Evolutionary conservation across 768 basidiomycete genomes (phyloP).

Genomic region (Kwoniella shandongensis): DNA sequence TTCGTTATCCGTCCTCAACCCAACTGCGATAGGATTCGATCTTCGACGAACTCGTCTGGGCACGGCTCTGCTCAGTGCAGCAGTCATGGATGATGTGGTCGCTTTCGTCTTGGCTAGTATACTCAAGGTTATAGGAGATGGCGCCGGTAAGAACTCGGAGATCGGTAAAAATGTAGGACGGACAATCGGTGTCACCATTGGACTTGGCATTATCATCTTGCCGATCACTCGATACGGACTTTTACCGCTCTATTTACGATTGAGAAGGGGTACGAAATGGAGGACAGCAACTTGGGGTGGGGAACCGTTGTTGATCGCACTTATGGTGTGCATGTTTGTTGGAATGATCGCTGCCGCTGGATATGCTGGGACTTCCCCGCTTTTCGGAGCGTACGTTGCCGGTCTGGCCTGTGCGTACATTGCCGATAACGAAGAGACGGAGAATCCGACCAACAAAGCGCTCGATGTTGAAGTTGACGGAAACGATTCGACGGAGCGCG

Average conservation of each 20-base stretch:
- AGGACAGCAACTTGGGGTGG: slow-evolving; percentile 3
- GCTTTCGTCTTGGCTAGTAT: slow-evolving; percentile 65
- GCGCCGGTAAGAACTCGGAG: not conserved
- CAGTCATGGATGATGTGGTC: slow-evolving; percentile 66
- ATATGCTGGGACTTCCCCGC: slow-evolving; percentile 63
- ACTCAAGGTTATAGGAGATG: slow-evolving; percentile 52
- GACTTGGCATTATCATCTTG: slow-evolving; percentile 57
- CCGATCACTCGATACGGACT: slow-evolving; percentile 51
- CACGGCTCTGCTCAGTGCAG: slow-evolving; percentile 63
- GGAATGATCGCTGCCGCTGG: slow-evolving; percentile 58
- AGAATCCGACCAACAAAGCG: not conserved
- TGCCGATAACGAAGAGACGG: not conserved
- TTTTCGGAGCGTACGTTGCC: slow-evolving; percentile 66
- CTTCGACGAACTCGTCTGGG: slow-evolving; percentile 61
- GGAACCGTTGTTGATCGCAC: slow-evolving; percentile 42
- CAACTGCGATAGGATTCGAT: slow-evolving; percentile 46
- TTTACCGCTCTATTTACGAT: slow-evolving; percentile 33
- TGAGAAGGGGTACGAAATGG: slow-evolving; percentile 2
- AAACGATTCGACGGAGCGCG: not conserved
- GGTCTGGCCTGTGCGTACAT: slow-evolving; percentile 59
- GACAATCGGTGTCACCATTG: slow-evolving; percentile 62
- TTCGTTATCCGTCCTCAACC: slow-evolving; percentile 62
- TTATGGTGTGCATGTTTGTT: slow-evolving; percentile 55
- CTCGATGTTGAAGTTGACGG: not conserved
- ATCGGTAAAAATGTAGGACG: slow-evolving; percentile 56